Evolutionary conservation across 768 basidiomycete genomes (phyloP).

Genomic region (Podaxis sp.): DNA sequence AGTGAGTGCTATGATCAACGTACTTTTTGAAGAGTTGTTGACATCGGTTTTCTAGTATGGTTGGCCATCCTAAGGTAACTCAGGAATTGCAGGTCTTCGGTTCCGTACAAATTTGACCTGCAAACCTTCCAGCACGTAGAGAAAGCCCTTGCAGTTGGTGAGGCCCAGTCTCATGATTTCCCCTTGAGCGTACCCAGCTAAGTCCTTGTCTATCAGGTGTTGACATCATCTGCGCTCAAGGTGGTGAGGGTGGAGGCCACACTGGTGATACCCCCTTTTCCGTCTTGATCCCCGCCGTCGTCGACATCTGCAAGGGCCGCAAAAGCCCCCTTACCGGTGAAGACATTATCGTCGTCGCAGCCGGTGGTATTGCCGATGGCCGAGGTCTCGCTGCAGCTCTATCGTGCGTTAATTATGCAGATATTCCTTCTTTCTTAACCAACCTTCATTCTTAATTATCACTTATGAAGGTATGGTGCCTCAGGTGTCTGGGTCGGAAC

Average conservation of each 20-base stretch:
- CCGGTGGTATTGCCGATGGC: conserved; percentile 84
- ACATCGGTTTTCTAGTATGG: conserved; percentile 49
- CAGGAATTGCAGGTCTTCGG: neutral
- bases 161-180: neutral
- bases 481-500: conserved; percentile 89
- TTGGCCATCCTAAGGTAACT: conserved; percentile 80
- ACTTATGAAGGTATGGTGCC: conserved; percentile 64
- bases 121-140: conserved; percentile 54
- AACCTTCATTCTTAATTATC: neutral
- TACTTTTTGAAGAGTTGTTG: neutral
- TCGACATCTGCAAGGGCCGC: conserved; percentile 70
- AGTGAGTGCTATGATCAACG: conserved; percentile 44
- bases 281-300: conserved; percentile 78
- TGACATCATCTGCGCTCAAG: conserved; percentile 87
- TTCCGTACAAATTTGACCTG: neutral
- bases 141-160: conserved; percentile 74
- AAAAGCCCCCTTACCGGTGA: conserved; percentile 79
- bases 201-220: conserved; percentile 48
- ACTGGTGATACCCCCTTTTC: conserved; percentile 83
- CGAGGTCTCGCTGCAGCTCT: conserved; percentile 77
- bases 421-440: neutral
- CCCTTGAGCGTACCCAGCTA: neutral
- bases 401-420: conserved; percentile 39
- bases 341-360: conserved; percentile 76
- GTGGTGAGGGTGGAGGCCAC: conserved; percentile 87